These are phyloP conservation scores for Boletus eberwhitei DNA, from an alignment of 768 basidiomycete species.

Conservation along the genomic window DNA sequence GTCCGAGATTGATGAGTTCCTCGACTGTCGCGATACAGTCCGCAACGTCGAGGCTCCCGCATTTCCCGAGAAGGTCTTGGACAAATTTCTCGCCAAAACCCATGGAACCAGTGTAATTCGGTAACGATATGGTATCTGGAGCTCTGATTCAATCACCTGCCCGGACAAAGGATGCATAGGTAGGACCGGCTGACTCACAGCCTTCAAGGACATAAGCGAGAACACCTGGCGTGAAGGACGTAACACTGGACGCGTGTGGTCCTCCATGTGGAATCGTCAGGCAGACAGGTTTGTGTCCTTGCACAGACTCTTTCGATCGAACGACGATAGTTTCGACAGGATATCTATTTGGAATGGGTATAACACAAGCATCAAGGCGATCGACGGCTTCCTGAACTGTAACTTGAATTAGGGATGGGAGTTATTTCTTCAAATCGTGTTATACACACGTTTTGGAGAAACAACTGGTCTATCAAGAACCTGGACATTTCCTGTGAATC, in stretches of 20 bases:
- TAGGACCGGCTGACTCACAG: slow-evolving; percentile 41
- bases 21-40: slow-evolving; percentile 57
- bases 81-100: slow-evolving; percentile 63
- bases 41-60: slow-evolving; percentile 62
- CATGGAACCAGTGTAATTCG: slow-evolving; percentile 48
- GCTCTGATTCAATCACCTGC: background rate
- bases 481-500: slow-evolving; percentile 28
- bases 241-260: slow-evolving; percentile 50
- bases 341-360: slow-evolving; percentile 42
- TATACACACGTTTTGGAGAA: slow-evolving; percentile 36
- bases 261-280: slow-evolving; percentile 62
- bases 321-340: slow-evolving; percentile 58
- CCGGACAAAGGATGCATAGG: background rate
- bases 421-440: background rate
- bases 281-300: slow-evolving; percentile 37
- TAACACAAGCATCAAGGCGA: background rate
- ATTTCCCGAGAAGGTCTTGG: slow-evolving; percentile 33
- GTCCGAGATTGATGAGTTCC: slow-evolving; percentile 39
- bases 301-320: slow-evolving; percentile 23
- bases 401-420: background rate
- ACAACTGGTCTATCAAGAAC: slow-evolving; percentile 44
- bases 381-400: slow-evolving; percentile 35
- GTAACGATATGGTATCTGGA: slow-evolving; percentile 52
- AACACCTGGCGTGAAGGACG: slow-evolving; percentile 43
- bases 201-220: slow-evolving; percentile 55